Percentiles rank a stretch among this genome's conserved stretches.
These are phyloP conservation scores for Candida palmyrensis DNA, from an alignment of 805 yeast genomes.

Conservation along the genomic window DNA sequence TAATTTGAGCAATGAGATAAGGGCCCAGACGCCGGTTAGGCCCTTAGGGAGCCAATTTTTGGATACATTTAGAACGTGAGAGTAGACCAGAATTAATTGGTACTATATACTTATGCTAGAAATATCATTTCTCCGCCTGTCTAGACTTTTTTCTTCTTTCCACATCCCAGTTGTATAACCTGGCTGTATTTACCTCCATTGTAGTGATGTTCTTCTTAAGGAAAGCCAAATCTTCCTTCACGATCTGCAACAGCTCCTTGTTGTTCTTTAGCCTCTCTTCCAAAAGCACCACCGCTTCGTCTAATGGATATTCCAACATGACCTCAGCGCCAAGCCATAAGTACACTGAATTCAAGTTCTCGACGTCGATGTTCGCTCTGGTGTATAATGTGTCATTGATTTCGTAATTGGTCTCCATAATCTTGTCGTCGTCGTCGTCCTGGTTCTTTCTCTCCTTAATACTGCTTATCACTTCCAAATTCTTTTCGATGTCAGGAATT, in stretches of 20 bases:
- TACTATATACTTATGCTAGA: background rate
- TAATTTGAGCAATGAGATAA: constrained; percentile 21
- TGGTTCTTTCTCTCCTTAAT: constrained; percentile 44
- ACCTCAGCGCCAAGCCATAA: constrained; percentile 98
- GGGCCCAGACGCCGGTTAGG: constrained; percentile 57
- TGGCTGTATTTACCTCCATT: constrained; percentile 95
- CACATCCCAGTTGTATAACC: constrained; percentile 86
- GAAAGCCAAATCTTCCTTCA: constrained; percentile 82
- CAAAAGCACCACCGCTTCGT: constrained; percentile 77
- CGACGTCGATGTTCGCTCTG: constrained; percentile 63
- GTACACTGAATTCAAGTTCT: constrained; percentile 55
- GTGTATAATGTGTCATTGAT: constrained; percentile 90
- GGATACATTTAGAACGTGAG: constrained; percentile 50
- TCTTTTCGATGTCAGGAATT: constrained; percentile 89
- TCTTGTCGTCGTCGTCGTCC: constrained; percentile 15
- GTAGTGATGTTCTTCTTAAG: constrained; percentile 88
- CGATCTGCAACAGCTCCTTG: constrained; percentile 48
- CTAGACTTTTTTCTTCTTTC: constrained; percentile 57
- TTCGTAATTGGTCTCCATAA: constrained; percentile 74
- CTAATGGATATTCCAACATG: constrained; percentile 90
- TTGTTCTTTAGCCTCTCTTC: constrained; percentile 59
- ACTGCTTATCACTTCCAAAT: constrained; percentile 66
- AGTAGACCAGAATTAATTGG: background rate
- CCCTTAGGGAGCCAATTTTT: constrained; percentile 57
- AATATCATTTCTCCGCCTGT: constrained; percentile 20